Base-by-base conservation (phyloP, 139 green algal genomes). In the Chlamydomonas incerta region DNA sequence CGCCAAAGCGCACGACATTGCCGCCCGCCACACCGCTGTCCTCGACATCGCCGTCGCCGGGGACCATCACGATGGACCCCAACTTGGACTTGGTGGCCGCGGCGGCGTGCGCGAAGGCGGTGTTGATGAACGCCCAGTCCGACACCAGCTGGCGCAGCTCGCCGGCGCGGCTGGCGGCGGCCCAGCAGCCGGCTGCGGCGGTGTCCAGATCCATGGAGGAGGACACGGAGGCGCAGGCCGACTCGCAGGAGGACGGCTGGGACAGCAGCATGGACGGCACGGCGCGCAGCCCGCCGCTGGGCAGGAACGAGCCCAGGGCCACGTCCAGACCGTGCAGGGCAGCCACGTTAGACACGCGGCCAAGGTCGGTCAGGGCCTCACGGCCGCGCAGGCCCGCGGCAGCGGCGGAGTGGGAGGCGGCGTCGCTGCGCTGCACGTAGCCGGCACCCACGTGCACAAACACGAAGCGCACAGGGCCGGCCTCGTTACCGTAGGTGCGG, bases 91-190 rank as follows among this genome's bases (percentile, higher is more conserved):
- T 50, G 41, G 6, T 50, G 8, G 41, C 41, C 5, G 66, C 68
- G 50, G 66, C 37, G 11, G 70, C 37, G 13, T 2, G 5, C 34
- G 35, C 20, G 15, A 55, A n/a, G 35, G 18, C 9, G 26, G 28
- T 23, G 31, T 35, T 85, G 20, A 85, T 29, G 46, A 69, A 75
- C 10, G 65, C 79, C 79, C 65, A 76, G 65, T 85, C 79, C 10
- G 47, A 50, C 17, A 85, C 47, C 33, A 85, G 79, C 79, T 85
- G 79, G n/a, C n/a, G 35, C 65, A 85, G 47, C 47, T 85, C 79
- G 46, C 15, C 46, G 31, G 68, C 65, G 29, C 66, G 65, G 2
- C 17, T 68, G 31, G 66, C 50, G 47, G 79, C 65, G 77, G 21
- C 23, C 41, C 41, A 50, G 50, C 74, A 81, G 74, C 52, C 57